Evolutionary conservation across 768 basidiomycete genomes (phyloP).

Genomic region (Lactifluus piperatus): DNA sequence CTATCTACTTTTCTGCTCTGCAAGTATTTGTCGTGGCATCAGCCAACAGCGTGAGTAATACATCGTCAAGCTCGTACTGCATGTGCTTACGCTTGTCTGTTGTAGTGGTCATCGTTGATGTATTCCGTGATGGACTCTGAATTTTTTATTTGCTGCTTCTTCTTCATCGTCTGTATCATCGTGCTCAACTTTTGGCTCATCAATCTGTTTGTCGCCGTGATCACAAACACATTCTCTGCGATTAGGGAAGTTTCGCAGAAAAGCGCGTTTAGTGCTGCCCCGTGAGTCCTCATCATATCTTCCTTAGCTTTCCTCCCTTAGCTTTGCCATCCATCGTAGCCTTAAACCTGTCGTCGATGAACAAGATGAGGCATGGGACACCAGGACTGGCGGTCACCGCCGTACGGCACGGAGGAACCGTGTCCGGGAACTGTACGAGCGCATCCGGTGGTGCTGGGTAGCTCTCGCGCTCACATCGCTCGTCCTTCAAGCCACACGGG

Average conservation of each 20-base stretch:
- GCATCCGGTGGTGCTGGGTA: slow-evolving; percentile 67
- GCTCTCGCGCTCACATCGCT: slow-evolving; percentile 64
- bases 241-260: slow-evolving; percentile 81
- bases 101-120: slow-evolving; percentile 75
- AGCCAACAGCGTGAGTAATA: slow-evolving; percentile 55
- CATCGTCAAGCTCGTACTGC: slow-evolving; percentile 5
- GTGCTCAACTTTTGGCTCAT: slow-evolving; percentile 92
- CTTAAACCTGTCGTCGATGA: slow-evolving; percentile 40
- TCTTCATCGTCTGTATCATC: slow-evolving; percentile 77
- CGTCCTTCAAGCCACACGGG: slow-evolving; percentile 61
- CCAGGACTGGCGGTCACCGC: slow-evolving; percentile 32
- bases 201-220: slow-evolving; percentile 92
- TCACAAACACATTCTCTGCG: slow-evolving; percentile 84
- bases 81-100: not conserved
- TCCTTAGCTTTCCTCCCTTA: not conserved
- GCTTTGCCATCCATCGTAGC: slow-evolving; percentile 22
- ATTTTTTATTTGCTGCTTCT: slow-evolving; percentile 79
- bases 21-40: slow-evolving; percentile 83
- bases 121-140: slow-evolving; percentile 86
- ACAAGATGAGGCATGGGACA: slow-evolving; percentile 54
- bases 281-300: slow-evolving; percentile 35
- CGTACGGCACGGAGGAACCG: slow-evolving; percentile 36
- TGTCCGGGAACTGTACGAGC: slow-evolving; percentile 46
- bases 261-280: slow-evolving; percentile 84
- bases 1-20: slow-evolving; percentile 68